phyloP scores from a whole-genome alignment of 768 basidiomycete genomes.

The Mrakia hoshinonis region DNA sequence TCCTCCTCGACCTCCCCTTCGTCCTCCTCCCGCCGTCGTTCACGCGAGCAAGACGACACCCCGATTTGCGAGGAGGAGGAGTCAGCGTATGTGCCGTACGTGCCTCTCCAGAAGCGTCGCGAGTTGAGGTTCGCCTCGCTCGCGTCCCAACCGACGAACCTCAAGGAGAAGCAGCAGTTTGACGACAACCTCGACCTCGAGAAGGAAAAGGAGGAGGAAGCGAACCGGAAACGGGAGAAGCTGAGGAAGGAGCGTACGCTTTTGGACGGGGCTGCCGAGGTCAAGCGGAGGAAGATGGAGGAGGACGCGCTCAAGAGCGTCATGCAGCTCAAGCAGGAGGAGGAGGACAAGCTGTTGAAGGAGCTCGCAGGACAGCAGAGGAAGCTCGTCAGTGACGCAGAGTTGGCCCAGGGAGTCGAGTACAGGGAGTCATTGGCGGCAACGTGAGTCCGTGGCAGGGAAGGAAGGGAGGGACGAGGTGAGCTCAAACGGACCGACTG shows the following conservation, averaged over 20 bases:
- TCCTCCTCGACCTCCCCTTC: slow-evolving; percentile 6
- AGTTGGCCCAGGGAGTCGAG: slow-evolving; percentile 82
- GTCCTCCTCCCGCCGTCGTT: slow-evolving; percentile 9
- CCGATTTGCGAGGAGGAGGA: background rate
- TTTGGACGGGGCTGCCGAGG: slow-evolving; percentile 88
- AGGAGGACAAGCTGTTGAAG: slow-evolving; percentile 79
- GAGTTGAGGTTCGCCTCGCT: slow-evolving; percentile 24
- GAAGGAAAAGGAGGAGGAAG: slow-evolving; percentile 68
- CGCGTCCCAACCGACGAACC: slow-evolving; percentile 22
- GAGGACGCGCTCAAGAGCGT: slow-evolving; percentile 87
- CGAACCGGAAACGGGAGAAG: slow-evolving; percentile 64
- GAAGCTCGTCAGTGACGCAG: slow-evolving; percentile 84
- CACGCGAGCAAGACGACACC: background rate
- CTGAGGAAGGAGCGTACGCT: slow-evolving; percentile 76
- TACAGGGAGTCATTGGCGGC: slow-evolving; percentile 80
- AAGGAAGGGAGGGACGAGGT: background rate
- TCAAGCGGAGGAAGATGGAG: slow-evolving; percentile 68
- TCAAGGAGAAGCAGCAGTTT: slow-evolving; percentile 48
- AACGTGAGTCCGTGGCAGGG: slow-evolving; percentile 50
- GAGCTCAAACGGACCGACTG: background rate
- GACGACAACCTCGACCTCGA: slow-evolving; percentile 45
- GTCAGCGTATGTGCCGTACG: slow-evolving; percentile 29
- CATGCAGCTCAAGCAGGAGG: slow-evolving; percentile 74
- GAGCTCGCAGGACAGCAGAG: slow-evolving; percentile 76
- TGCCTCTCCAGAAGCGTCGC: slow-evolving; percentile 23